Evolutionary conservation across 2,329 filamentous ascomycete genomes (phyloP).

Genomic region (Pseudocercospora vitis): DNA sequence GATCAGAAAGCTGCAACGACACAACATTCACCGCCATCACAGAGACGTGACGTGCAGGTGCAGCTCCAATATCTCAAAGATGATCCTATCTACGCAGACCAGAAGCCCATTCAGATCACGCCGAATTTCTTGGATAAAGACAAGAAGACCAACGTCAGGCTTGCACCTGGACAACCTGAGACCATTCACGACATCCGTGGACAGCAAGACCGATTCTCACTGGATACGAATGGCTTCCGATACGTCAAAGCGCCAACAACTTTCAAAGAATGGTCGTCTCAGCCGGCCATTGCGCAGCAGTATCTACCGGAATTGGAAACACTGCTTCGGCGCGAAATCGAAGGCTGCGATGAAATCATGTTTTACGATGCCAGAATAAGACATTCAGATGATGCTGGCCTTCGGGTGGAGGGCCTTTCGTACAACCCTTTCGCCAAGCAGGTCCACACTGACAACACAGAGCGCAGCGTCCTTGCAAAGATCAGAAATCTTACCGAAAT

Average conservation of each 20-base stretch:
- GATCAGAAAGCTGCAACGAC: not conserved
- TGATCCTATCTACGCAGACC: slow-evolving; percentile 28
- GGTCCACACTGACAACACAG: slow-evolving; percentile 35
- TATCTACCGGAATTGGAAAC: slow-evolving; percentile 15
- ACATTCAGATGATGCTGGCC: slow-evolving; percentile 27
- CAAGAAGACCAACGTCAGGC: slow-evolving; percentile 27
- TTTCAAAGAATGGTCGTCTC: slow-evolving; percentile 23
- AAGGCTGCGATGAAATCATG: slow-evolving; percentile 32
- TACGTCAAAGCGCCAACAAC: slow-evolving; percentile 17
- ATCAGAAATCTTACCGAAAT: slow-evolving; percentile 31
- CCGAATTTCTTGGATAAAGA: slow-evolving; percentile 30
- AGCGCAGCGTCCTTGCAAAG: slow-evolving; percentile 30
- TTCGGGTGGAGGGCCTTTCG: slow-evolving; percentile 27
- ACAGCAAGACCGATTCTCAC: slow-evolving; percentile 19
- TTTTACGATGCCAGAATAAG: slow-evolving; percentile 30
- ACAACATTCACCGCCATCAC: slow-evolving; percentile 32
- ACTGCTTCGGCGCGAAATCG: slow-evolving; percentile 27
- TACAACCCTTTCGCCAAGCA: slow-evolving; percentile 36
- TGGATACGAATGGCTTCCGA: slow-evolving; percentile 32
- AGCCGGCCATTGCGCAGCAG: slow-evolving; percentile 15
- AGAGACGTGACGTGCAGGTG: slow-evolving; percentile 42
- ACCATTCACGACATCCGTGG: slow-evolving; percentile 43
- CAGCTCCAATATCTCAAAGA: slow-evolving; percentile 33
- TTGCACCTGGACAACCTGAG: slow-evolving; percentile 25
- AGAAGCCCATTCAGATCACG: slow-evolving; percentile 34